These are phyloP conservation scores for Linnemannia elongata DNA, from an alignment of 192 early-diverging fungal species.

Conservation along the genomic window DNA sequence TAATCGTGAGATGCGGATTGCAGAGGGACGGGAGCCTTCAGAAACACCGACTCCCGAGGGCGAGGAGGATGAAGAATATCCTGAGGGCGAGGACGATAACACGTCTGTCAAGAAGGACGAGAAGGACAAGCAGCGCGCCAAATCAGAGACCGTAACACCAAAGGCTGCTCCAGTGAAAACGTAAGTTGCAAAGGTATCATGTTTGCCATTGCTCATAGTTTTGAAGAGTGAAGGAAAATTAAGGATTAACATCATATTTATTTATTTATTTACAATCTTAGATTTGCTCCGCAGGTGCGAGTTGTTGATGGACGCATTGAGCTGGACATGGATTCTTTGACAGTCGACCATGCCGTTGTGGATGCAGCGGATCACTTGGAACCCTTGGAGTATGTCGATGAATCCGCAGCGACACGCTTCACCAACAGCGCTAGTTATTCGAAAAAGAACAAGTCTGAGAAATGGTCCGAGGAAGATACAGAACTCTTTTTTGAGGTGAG, in stretches of 20 bases:
- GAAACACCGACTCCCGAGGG: not conserved
- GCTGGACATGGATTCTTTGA: slow-evolving; percentile 47
- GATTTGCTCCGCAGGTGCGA: slow-evolving; percentile 53
- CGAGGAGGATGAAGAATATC: slow-evolving; percentile 9
- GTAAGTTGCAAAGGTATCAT: slow-evolving; percentile 9
- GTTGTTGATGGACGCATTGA: slow-evolving; percentile 50
- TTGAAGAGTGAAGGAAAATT: not conserved
- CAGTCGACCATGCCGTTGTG: slow-evolving; percentile 46
- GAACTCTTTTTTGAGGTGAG: slow-evolving; percentile 58
- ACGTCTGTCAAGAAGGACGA: not conserved
- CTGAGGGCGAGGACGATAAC: not conserved
- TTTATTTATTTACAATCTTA: not conserved
- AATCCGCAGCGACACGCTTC: slow-evolving; percentile 48
- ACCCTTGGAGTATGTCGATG: slow-evolving; percentile 55
- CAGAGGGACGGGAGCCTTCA: slow-evolving; percentile 27
- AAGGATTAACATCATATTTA: not conserved
- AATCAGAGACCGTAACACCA: not conserved
- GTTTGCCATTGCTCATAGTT: too few relatives aligned
- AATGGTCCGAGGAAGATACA: slow-evolving; percentile 57
- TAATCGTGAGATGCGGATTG: slow-evolving; percentile 5
- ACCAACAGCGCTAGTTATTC: slow-evolving; percentile 45
- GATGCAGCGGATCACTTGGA: slow-evolving; percentile 32
- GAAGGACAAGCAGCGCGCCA: slow-evolving; percentile 22
- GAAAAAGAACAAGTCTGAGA: slow-evolving; percentile 32
- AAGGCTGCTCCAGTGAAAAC: slow-evolving; percentile 21